Conservation (phyloP, 805 yeast genomes). For the Myxozyma melibiosi region DNA sequence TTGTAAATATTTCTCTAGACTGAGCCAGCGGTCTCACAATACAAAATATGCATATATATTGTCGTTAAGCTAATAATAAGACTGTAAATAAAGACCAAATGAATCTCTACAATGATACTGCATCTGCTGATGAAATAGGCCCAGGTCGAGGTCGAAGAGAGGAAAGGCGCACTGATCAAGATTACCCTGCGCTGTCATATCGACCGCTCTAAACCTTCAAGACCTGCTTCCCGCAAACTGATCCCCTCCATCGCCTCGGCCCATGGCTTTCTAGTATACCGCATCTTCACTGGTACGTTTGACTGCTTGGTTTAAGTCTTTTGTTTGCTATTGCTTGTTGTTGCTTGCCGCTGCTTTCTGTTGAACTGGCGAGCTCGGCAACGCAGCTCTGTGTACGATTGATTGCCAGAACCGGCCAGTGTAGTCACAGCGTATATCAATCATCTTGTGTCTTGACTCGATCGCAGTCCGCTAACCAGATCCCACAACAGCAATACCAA, state of each 20-base stretch:
- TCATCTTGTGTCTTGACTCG: not conserved
- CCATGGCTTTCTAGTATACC: slow-evolving; percentile 6
- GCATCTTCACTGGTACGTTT: not conserved
- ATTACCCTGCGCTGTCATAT: not conserved
- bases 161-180: no score
- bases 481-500: not conserved
- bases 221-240: not conserved
- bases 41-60: not conserved
- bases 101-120: no score
- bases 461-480: not conserved
- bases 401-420: slow-evolving; percentile 3
- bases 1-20: not conserved
- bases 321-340: not conserved
- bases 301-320: not conserved
- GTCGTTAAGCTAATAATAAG: not conserved
- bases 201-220: not conserved
- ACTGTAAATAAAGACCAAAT: no score
- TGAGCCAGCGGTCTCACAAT: not conserved
- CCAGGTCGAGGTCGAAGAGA: no score
- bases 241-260: not conserved
- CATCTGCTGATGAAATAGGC: no score
- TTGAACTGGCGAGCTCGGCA: no score
- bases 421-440: not conserved
- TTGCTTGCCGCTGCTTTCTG: no score
- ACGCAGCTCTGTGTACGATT: no score